Percentiles rank a stretch among this genome's conserved stretches.
Conservation (phyloP, 2,329 filamentous ascomycete genomes). For the Talaromyces funiculosus region DNA sequence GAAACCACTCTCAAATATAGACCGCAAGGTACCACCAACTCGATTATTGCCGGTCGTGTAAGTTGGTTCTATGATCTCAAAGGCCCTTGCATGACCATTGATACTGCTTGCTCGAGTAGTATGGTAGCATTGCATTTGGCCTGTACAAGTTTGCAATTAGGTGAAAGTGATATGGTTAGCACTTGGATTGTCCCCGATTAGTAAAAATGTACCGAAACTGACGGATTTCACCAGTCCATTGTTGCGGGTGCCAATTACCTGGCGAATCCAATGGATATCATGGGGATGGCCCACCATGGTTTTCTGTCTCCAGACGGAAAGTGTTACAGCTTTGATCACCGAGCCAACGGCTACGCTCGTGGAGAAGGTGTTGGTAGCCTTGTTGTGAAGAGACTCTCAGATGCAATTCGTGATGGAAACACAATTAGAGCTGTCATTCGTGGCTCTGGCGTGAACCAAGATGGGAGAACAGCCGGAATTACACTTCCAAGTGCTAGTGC, state of each 20-base stretch:
- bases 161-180: conserved; percentile 13
- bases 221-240: conserved; percentile 1
- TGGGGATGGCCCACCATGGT: conserved; percentile 16
- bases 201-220: background rate
- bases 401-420: conserved; percentile 26
- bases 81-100: conserved; percentile 15
- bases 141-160: conserved; percentile 6
- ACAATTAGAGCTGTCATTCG: conserved; percentile 29
- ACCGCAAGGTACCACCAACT: conserved; percentile 22
- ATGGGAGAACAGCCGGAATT: conserved; percentile 21
- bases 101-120: conserved; percentile 19
- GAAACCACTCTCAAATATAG: conserved; percentile 17
- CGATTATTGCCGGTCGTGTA: conserved; percentile 29
- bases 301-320: conserved; percentile 22
- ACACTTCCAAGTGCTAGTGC: conserved; percentile 19
- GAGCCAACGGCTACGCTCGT: conserved; percentile 40
- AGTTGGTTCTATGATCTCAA: conserved; percentile 15
- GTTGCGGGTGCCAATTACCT: conserved; percentile 16
- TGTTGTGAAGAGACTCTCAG: conserved; percentile 24
- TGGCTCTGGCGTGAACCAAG: conserved; percentile 20
- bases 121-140: conserved; percentile 14
- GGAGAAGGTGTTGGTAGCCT: conserved; percentile 30
- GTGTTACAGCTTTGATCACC: conserved; percentile 29
- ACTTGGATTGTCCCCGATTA: background rate
- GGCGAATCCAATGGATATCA: conserved; percentile 11